Percentiles rank a stretch among this genome's conserved stretches.
These are phyloP conservation scores for Vaccinium macrocarpon DNA, from an alignment of 148 eudicot species.

Conservation along the genomic window DNA sequence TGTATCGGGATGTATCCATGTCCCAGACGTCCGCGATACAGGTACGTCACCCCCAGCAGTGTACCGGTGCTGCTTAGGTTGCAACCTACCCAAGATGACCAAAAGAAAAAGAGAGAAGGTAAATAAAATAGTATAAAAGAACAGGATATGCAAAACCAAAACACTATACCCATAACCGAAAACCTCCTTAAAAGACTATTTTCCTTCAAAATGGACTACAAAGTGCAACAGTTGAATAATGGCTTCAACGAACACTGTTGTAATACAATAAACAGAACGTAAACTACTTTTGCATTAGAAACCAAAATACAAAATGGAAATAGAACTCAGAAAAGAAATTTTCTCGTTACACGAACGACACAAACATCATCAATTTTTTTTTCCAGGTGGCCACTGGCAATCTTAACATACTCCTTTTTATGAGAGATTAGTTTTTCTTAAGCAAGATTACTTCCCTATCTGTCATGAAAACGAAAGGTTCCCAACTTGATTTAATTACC, in stretches of 20 bases:
- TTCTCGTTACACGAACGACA: background rate
- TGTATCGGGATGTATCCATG: too few species aligned
- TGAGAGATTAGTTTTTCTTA: too few species aligned
- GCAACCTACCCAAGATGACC: background rate
- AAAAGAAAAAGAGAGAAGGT: background rate
- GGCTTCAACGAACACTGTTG: too few species aligned
- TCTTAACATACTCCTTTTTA: too few species aligned
- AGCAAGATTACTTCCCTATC: background rate
- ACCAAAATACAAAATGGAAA: background rate
- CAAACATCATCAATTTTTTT: too few species aligned
- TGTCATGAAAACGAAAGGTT: background rate
- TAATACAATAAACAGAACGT: too few species aligned
- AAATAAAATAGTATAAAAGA: background rate
- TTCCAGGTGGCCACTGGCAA: background rate
- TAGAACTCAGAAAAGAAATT: background rate
- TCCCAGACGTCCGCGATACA: too few species aligned
- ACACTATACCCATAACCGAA: background rate
- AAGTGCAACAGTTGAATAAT: background rate
- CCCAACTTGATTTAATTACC: slow-evolving; percentile 16
- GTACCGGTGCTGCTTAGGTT: too few species aligned
- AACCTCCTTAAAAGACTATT: background rate
- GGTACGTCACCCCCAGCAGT: too few species aligned
- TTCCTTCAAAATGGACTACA: background rate
- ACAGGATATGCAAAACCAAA: background rate
- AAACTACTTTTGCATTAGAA: background rate